Base-by-base conservation (phyloP, 768 basidiomycete genomes). In the Mycena rebaudengoi region DNA sequence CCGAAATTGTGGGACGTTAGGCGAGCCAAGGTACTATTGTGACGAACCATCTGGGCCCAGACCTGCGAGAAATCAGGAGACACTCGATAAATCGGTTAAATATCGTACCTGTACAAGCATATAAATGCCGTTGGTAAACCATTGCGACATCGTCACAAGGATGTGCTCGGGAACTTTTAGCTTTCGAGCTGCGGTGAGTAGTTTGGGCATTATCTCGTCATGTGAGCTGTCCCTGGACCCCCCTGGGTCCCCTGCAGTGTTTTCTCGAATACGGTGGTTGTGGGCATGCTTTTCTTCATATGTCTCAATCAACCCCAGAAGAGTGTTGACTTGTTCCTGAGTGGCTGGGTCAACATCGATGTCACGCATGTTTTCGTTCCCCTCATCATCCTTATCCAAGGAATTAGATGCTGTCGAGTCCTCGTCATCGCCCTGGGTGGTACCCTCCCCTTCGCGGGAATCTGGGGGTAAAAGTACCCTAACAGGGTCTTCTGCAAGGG, bases 1-100 rank as follows among this genome's bases (percentile, higher is more conserved):
- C 46, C 62, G n/a, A 63, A 23, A 26, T 63, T 63, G 30, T 63
- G 41, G 23, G 54, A 56, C 16, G 62, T 63, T 2, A 63, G 21
- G 0, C 32, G 62, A 25, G 62, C 62, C 21, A 63, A 7, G 23
- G 62, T 56, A 14, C 40, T 54, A 13, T 63, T 51, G n/a, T 56
- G 48, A 10, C 48, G 53, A 1, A 57, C 54, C 53, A 63, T 63
- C 16, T 57, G 62, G 8, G 54, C 29, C 62, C 54, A 63, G 11
- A 57, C 54, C 62, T 63, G 49, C 35, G n/a, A 8, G 11, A n/a
- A n/a, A n/a, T n/a, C n/a, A n/a, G n/a, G n/a, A n/a, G 7, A 1
- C 3, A 32, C 8, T 21, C 23, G 6, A 45, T 11, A 14, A 48
- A 0, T 33, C 3, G 51, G n/a, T n/a, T n/a, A 23, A 8, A 32